A percentile compares a stretch with the other conserved stretches of the same genome.
These are phyloP conservation scores for Penicillium hordei DNA, from an alignment of 2,329 filamentous ascomycete species.

Conservation along the genomic window DNA sequence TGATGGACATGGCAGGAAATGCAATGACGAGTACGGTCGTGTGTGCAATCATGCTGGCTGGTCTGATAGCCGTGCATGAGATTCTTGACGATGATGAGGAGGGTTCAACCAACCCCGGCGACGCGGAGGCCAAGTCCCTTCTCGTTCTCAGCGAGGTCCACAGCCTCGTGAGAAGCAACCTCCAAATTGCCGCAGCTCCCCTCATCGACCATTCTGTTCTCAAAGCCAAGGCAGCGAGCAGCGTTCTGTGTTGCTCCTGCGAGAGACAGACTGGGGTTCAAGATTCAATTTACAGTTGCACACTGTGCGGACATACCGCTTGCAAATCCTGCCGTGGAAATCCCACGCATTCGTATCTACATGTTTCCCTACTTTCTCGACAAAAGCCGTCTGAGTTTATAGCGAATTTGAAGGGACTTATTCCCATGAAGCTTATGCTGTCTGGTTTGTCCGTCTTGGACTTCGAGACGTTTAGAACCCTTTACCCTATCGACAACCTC, in stretches of 20 bases:
- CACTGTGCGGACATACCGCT: constrained; percentile 54
- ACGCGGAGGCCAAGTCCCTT: constrained; percentile 9
- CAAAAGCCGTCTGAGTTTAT: constrained; percentile 48
- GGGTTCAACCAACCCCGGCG: neutral
- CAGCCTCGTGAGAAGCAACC: constrained; percentile 13
- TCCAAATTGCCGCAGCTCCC: constrained; percentile 10
- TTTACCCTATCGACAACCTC: constrained; percentile 14
- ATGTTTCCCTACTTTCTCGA: constrained; percentile 29
- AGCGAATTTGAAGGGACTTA: constrained; percentile 39
- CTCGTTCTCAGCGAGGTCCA: constrained; percentile 12
- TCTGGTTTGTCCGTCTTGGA: constrained; percentile 28
- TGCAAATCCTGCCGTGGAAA: constrained; percentile 57
- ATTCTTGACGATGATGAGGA: constrained; percentile 28
- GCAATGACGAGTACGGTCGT: constrained; percentile 77
- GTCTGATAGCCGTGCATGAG: constrained; percentile 50
- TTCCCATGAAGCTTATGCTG: constrained; percentile 46
- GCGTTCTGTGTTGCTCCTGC: constrained; percentile 56
- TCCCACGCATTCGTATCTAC: constrained; percentile 50
- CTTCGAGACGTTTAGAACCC: constrained; percentile 23
- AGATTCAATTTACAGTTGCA: constrained; percentile 49
- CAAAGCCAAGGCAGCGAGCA: constrained; percentile 29
- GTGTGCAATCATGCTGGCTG: constrained; percentile 60
- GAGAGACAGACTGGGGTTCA: constrained; percentile 51
- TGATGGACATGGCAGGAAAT: constrained; percentile 73
- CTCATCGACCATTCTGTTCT: constrained; percentile 20